Evolutionary conservation across 352 stramenopile genomes (phyloP).

Genomic region (Thalassiosira gravida): DNA sequence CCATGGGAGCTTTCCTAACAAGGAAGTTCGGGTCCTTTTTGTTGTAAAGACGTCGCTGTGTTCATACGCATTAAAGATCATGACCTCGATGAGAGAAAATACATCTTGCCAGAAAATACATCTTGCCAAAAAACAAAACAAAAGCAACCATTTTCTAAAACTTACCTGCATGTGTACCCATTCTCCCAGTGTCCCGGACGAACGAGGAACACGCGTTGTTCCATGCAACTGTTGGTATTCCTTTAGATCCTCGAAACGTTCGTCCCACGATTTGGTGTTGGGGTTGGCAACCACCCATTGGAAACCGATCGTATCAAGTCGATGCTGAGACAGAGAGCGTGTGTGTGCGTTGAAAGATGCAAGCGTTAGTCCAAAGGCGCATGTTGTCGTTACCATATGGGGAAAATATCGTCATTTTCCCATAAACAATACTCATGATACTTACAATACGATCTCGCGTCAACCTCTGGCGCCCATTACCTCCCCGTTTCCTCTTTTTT

Average conservation of each 20-base stretch:
- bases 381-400: too few relatives aligned
- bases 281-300: slow-evolving; percentile 56
- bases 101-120: slow-evolving; percentile 3
- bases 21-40: slow-evolving; percentile 52
- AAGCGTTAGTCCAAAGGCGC: too few relatives aligned
- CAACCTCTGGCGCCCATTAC: slow-evolving; percentile 29
- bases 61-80: slow-evolving; percentile 4
- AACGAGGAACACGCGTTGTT: slow-evolving; percentile 28
- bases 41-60: slow-evolving; percentile 49
- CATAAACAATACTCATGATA: too few relatives aligned
- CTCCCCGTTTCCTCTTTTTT: slow-evolving; percentile 15
- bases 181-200: slow-evolving; percentile 39
- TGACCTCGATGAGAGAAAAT: too few relatives aligned
- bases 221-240: slow-evolving; percentile 17
- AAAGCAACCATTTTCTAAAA: background rate
- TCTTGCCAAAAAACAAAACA: background rate
- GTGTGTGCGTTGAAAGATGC: slow-evolving; percentile 18
- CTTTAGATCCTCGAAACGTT: slow-evolving; percentile 60
- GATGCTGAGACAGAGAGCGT: background rate
- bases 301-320: slow-evolving; percentile 67
- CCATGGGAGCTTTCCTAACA: slow-evolving; percentile 7
- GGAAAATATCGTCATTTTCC: too few relatives aligned
- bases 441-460: slow-evolving; percentile 19
- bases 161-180: slow-evolving; percentile 47
- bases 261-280: slow-evolving; percentile 66